Conservation (phyloP, 129 eudicot species). For the Centella asiatica region DNA sequence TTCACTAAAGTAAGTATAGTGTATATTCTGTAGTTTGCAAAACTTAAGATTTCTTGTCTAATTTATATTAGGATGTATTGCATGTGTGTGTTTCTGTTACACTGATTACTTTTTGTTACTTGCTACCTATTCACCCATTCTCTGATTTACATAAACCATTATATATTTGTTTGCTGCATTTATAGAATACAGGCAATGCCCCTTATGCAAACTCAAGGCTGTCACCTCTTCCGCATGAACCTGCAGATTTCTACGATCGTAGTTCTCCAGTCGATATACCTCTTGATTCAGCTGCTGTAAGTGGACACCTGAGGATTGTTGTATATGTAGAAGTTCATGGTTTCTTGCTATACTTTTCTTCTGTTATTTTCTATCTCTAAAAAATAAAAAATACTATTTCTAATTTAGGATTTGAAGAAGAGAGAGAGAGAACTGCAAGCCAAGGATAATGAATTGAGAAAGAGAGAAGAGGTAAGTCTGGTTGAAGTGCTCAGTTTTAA, state of each 20-base stretch:
- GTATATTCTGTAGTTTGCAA: neutral
- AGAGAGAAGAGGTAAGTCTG: constrained; percentile 79
- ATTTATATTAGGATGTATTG: neutral
- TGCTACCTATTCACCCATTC: neutral
- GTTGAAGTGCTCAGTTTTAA: neutral
- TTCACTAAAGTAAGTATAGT: constrained; percentile 36
- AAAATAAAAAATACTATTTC: constrained; percentile 13
- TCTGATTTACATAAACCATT: neutral
- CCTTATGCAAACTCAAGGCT: constrained; percentile 64
- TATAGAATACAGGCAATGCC: constrained; percentile 48
- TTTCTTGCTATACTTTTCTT: neutral
- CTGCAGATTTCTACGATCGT: constrained; percentile 79
- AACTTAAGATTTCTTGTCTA: neutral
- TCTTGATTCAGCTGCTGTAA: constrained; percentile 62
- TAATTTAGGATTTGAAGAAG: constrained; percentile 65
- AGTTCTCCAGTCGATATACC: constrained; percentile 75
- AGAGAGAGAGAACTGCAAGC: constrained; percentile 87
- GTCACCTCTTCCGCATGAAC: constrained; percentile 90
- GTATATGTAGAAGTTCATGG: neutral
- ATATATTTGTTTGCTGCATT: constrained; percentile 8
- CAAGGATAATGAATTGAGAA: constrained; percentile 71
- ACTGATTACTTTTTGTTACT: neutral
- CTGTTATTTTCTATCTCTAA: neutral
- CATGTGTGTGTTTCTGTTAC: neutral
- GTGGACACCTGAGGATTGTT: constrained; percentile 3